A percentile compares a stretch with the other conserved stretches of the same genome.
Conservation (phyloP, 495 filamentous ascomycete genomes). For the Evernia prunastri region DNA sequence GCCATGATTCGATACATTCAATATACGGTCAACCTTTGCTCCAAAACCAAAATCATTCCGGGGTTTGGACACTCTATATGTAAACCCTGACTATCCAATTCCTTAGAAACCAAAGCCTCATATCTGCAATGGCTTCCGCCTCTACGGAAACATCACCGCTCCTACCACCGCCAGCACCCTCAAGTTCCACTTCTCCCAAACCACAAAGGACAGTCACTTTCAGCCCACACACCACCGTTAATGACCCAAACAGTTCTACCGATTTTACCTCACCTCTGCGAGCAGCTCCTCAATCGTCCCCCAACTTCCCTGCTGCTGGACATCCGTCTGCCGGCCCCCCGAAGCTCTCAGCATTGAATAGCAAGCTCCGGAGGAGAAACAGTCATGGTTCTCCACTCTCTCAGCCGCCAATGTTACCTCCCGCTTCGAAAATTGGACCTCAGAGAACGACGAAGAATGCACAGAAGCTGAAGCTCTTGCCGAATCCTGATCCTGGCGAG, state of each 20-base stretch:
- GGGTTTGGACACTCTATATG: background rate
- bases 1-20: too few relatives aligned
- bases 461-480: conserved; percentile 91
- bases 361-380: conserved; percentile 76
- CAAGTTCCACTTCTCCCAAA: conserved; percentile 37
- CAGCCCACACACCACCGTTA: conserved; percentile 58
- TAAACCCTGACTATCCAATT: too few relatives aligned
- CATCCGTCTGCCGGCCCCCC: conserved; percentile 46
- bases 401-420: conserved; percentile 35
- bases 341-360: conserved; percentile 77
- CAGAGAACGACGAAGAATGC: conserved; percentile 91
- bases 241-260: conserved; percentile 45
- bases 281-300: conserved; percentile 37
- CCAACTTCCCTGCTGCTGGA: conserved; percentile 35
- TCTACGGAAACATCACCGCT: conserved; percentile 44
- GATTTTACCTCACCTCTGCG: conserved; percentile 40
- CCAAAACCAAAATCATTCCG: too few relatives aligned
- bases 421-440: conserved; percentile 77
- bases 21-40: too few relatives aligned
- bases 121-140: conserved; percentile 24
- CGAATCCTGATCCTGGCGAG: conserved; percentile 77
- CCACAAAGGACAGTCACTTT: conserved; percentile 60
- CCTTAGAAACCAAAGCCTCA: background rate
- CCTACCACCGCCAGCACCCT: conserved; percentile 32
- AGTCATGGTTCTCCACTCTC: conserved; percentile 63